Evolutionary conservation across 129 eudicot genomes (phyloP).

Genomic region (Pseudognaphalium luteoalbum): DNA sequence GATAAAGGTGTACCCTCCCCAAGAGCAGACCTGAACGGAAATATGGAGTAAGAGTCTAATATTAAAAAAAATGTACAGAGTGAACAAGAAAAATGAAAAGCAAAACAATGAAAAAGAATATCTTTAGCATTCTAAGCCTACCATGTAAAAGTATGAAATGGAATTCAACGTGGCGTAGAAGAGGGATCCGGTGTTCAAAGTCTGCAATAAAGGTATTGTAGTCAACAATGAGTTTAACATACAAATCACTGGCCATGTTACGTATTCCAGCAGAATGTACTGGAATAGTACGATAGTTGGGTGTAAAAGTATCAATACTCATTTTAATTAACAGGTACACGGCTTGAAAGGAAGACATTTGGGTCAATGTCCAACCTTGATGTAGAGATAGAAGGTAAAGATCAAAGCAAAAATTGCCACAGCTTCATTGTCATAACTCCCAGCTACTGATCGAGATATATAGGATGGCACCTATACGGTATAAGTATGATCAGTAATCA

Average conservation of each 20-base stretch:
- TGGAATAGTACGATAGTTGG: not conserved
- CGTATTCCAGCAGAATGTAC: constrained; percentile 16
- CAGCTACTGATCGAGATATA: constrained; percentile 98
- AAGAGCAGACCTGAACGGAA: constrained; percentile 98
- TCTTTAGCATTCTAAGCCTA: constrained; percentile 35
- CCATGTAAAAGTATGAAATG: constrained; percentile 94
- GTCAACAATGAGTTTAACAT: constrained; percentile 27
- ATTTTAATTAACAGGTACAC: constrained; percentile 1
- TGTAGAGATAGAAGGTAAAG: constrained; percentile 87
- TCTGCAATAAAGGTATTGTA: constrained; percentile 53
- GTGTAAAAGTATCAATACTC: not conserved
- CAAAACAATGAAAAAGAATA: constrained; percentile 4
- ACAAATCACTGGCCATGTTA: not conserved
- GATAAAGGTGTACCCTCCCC: constrained; percentile 99
- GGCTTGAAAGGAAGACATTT: not conserved
- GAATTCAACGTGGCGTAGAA: constrained; percentile 91
- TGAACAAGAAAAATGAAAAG: constrained; percentile 2
- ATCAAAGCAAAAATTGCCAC: constrained; percentile 98
- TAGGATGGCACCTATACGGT: constrained; percentile 89
- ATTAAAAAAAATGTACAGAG: not conserved
- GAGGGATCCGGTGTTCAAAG: constrained; percentile 93
- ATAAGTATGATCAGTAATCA: constrained; percentile 16
- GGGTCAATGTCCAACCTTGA: constrained; percentile 57
- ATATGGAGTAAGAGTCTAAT: constrained; percentile 7
- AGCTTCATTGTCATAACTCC: constrained; percentile 99